Conservation (phyloP, 176 grass and related monocot species). For the Zizania latifolia region DNA sequence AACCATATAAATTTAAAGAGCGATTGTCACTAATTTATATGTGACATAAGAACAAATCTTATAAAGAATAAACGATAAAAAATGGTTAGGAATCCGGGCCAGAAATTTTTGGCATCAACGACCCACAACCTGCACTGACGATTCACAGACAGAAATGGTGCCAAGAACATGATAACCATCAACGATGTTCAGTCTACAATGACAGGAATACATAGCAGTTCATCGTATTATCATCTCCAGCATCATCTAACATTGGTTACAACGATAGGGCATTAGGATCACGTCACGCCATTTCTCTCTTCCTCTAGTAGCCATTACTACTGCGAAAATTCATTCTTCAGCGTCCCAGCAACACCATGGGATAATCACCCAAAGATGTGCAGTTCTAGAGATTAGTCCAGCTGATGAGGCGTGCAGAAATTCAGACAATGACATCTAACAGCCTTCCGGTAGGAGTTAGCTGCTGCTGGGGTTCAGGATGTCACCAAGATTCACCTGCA, state of each 20-base stretch:
- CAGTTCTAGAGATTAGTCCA: background rate
- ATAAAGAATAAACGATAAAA: too few relatives aligned
- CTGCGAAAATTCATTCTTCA: slow-evolving; percentile 25
- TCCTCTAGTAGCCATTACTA: slow-evolving; percentile 4
- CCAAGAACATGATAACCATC: background rate
- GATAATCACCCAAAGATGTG: background rate
- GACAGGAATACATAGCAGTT: slow-evolving; percentile 22
- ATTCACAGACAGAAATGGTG: background rate
- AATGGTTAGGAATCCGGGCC: background rate
- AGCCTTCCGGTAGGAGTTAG: slow-evolving; percentile 2
- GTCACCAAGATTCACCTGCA: slow-evolving; percentile 67
- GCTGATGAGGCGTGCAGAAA: slow-evolving; percentile 11
- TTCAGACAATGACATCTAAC: slow-evolving; percentile 11
- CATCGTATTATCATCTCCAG: slow-evolving; percentile 14
- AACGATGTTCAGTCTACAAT: slow-evolving; percentile 24
- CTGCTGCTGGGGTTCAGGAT: slow-evolving; percentile 50
- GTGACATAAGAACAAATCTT: too few relatives aligned
- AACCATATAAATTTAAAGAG: too few relatives aligned
- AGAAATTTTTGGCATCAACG: background rate
- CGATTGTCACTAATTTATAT: too few relatives aligned
- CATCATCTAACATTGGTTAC: background rate
- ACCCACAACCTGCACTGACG: background rate
- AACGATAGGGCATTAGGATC: background rate
- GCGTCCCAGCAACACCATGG: background rate
- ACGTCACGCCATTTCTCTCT: slow-evolving; percentile 4